A percentile compares a stretch with the other conserved stretches of the same genome.
These are phyloP conservation scores for Sporothrix euskadiensis DNA, from an alignment of 2,329 filamentous ascomycete species.

Conservation along the genomic window DNA sequence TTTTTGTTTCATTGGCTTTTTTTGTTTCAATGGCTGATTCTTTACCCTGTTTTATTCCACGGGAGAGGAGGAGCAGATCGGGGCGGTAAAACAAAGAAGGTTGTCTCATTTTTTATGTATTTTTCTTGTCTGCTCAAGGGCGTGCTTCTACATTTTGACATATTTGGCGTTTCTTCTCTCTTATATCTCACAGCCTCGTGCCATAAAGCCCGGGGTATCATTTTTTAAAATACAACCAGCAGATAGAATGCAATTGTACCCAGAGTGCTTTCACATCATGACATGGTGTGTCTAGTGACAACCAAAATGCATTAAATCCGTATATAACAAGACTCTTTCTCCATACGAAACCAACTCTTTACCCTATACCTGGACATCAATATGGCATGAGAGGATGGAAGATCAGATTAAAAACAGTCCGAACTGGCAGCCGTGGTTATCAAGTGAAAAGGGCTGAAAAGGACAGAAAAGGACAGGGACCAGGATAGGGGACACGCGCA, in stretches of 20 bases:
- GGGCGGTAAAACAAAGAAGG: background rate
- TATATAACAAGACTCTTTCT: no score
- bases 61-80: background rate
- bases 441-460: background rate
- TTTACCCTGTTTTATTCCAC: background rate
- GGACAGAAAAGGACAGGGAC: background rate
- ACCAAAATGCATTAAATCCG: no score
- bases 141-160: background rate
- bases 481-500: background rate
- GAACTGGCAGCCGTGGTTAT: background rate
- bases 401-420: background rate
- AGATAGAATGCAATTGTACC: background rate
- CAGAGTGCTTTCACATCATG: background rate
- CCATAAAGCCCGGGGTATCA: background rate
- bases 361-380: background rate
- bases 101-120: background rate
- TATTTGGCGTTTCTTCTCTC: conserved; percentile 8
- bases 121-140: background rate
- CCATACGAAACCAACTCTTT: no score
- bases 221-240: background rate
- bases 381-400: background rate
- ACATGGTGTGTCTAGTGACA: no score
- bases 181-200: background rate
- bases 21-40: background rate
- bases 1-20: background rate